These are phyloP conservation scores for Tricholoma bakamatsutake DNA, from an alignment of 768 basidiomycete genomes.

Conservation along the genomic window DNA sequence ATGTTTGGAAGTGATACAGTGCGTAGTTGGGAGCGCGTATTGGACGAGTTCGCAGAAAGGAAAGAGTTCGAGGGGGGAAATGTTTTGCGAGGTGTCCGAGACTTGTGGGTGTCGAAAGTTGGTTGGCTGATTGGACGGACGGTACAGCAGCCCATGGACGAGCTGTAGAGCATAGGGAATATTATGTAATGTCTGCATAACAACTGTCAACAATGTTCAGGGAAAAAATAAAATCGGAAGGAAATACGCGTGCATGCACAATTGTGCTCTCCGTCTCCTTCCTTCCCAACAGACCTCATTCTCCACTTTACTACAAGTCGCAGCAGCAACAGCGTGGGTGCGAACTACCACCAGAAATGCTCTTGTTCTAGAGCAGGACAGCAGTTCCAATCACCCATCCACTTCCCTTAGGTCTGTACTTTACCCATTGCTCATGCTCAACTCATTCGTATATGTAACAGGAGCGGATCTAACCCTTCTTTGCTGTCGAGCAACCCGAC, in stretches of 20 bases:
- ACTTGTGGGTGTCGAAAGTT: conserved; percentile 67
- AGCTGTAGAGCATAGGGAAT: conserved; percentile 10
- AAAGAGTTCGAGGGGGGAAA: conserved; percentile 33
- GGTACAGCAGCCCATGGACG: conserved; percentile 32
- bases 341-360: conserved; percentile 17
- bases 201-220: neutral
- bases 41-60: conserved; percentile 61
- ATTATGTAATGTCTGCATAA: conserved; percentile 5
- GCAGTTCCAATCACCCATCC: neutral
- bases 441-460: neutral
- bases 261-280: conserved; percentile 35
- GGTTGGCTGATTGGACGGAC: conserved; percentile 70
- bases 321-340: conserved; percentile 46
- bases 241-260: conserved; percentile 44
- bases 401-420: neutral
- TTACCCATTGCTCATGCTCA: neutral
- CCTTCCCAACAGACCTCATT: conserved; percentile 26
- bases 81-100: conserved; percentile 37
- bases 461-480: neutral
- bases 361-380: neutral
- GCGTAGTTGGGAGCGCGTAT: conserved; percentile 56
- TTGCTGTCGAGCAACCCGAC: neutral
- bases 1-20: conserved; percentile 79
- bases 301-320: conserved; percentile 37
- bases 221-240: conserved; percentile 8